Evolutionary conservation across 1,139 yeast species (phyloP).

Genomic region (Protomyces lactucae-debilis): DNA sequence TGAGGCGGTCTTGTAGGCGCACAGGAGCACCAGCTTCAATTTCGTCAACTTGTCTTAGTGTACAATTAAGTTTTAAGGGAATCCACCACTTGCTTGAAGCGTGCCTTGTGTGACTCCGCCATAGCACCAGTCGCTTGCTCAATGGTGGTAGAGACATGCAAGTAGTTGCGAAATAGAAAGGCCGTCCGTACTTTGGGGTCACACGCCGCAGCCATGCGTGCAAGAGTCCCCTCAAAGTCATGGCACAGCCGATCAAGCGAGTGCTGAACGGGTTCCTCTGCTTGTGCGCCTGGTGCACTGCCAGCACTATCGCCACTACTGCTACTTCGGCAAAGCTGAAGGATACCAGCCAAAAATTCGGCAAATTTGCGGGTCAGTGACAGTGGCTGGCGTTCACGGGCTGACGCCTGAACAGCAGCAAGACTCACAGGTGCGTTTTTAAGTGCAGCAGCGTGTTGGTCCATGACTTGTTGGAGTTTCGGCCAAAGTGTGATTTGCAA

Average conservation of each 20-base stretch:
- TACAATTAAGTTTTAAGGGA: background rate
- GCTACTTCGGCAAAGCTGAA: slow-evolving; percentile 48
- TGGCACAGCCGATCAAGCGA: slow-evolving; percentile 65
- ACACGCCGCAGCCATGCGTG: slow-evolving; percentile 49
- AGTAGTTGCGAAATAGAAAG: slow-evolving; percentile 72
- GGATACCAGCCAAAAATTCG: slow-evolving; percentile 64
- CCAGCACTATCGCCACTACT: slow-evolving; percentile 17
- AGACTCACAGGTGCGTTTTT: slow-evolving; percentile 14
- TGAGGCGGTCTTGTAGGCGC: slow-evolving; percentile 18
- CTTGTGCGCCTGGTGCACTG: background rate
- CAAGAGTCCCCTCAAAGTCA: slow-evolving; percentile 73
- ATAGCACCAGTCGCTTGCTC: slow-evolving; percentile 11
- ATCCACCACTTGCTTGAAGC: slow-evolving; percentile 9
- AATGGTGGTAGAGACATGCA: slow-evolving; percentile 15
- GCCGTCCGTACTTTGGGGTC: slow-evolving; percentile 56
- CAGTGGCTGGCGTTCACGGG: slow-evolving; percentile 45
- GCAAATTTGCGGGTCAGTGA: slow-evolving; percentile 78
- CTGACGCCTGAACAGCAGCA: slow-evolving; percentile 30
- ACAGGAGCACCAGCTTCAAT: background rate
- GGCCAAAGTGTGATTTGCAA: slow-evolving; percentile 72
- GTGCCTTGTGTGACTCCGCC: slow-evolving; percentile 21
- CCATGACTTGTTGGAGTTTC: slow-evolving; percentile 68
- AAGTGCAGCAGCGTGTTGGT: slow-evolving; percentile 47
- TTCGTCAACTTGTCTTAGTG: background rate
- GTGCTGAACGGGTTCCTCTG: slow-evolving; percentile 63